Base-by-base conservation (phyloP, 345 rosid genomes). In the Eucalyptus cloeziana region DNA sequence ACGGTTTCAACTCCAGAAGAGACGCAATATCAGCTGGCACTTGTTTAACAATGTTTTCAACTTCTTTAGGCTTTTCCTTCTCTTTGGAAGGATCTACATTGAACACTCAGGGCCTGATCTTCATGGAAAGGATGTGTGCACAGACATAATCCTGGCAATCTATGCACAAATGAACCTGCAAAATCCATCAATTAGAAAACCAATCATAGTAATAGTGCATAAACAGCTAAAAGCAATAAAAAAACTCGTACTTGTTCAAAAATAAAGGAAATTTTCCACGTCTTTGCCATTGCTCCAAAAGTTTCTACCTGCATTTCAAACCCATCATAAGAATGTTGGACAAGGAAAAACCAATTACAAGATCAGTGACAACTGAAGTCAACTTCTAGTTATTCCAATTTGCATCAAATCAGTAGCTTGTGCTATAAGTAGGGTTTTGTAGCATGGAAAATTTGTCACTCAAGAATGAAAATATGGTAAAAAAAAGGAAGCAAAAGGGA, bases 331-430 rank as follows among this genome's bases (percentile, higher is more conserved):
- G 2, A 33, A 58, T 21, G 25, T 8, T 43, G 67, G 79, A 45
- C 67, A 7, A 43, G 56, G 22, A 10, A 25, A 54, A 88, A 21
- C 27, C 19, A 19, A 86, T 21, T 27, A 51, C 19, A 16, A n/a
- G 13, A 88, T 51, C 15, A 5, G 49, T 24, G 86, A 60, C 62
- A 47, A 14, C 22, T 62, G 50, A 27, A 8, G 31, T 30, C 19
- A 64, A 8, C 22, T 37, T 60, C 50, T 13, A 91, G 97, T 90
- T 86, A 96, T 99, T 25, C 97, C 99, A 91, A 96, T 96, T 94
- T 94, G 98, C 98, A 96, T 96, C 71, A 95, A 92, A 92, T 96
- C 98, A 33, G 98, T 96, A 91, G 98, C 98, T 94, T 97, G 97
- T n/a, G 96, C 98, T 49, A 95, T 92, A 79, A 91, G 92, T n/a